phyloP scores from a whole-genome alignment of 2,329 filamentous ascomycete genomes.

The Beauveria sp. region DNA sequence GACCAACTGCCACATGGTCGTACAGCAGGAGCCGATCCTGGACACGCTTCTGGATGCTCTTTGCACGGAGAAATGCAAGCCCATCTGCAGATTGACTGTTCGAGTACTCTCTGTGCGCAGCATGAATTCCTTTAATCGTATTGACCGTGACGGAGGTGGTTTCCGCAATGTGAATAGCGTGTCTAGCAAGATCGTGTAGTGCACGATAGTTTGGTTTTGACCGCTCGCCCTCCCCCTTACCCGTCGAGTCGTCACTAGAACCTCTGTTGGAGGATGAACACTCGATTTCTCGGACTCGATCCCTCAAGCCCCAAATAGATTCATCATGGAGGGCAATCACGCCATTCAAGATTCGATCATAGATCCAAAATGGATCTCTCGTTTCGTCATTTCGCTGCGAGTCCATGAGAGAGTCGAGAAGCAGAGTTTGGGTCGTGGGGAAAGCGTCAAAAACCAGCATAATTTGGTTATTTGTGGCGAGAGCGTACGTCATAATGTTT shows the following conservation, averaged over 20 bases:
- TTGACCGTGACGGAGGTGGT: constrained; percentile 29
- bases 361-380: constrained; percentile 30
- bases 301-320: constrained; percentile 32
- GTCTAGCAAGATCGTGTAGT: constrained; percentile 35
- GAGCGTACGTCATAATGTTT: constrained; percentile 25
- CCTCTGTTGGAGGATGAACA: constrained; percentile 8
- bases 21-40: constrained; percentile 25
- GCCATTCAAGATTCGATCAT: constrained; percentile 22
- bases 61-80: constrained; percentile 9
- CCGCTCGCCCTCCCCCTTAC: no score
- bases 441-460: constrained; percentile 25
- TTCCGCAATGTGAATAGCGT: constrained; percentile 37
- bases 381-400: constrained; percentile 9
- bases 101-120: constrained; percentile 19
- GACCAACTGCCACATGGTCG: constrained; percentile 25
- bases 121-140: constrained; percentile 25
- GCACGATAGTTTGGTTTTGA: constrained; percentile 22
- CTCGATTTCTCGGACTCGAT: constrained; percentile 28
- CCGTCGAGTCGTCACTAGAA: no score
- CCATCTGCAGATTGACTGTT: background rate
- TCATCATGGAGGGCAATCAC: constrained; percentile 25
- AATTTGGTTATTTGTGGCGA: constrained; percentile 16
- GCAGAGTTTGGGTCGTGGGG: background rate
- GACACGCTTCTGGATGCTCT: constrained; percentile 15
- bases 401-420: constrained; percentile 6